phyloP scores from a whole-genome alignment of 305 asterid species.

The Fraxinus floribunda region DNA sequence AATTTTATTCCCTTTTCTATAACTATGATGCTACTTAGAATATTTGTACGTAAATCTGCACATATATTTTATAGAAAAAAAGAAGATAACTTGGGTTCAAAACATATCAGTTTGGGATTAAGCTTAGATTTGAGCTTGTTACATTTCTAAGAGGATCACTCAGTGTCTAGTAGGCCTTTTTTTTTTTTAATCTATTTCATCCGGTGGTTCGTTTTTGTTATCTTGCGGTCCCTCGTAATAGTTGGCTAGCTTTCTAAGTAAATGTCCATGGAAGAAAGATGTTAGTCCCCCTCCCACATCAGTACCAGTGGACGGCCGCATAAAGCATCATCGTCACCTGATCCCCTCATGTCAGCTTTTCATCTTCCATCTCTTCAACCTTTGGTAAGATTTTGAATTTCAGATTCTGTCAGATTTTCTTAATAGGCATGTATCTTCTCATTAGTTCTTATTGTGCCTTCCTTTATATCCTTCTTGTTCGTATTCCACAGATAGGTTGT shows the following conservation, averaged over 20 bases:
- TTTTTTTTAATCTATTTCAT: constrained; percentile 10
- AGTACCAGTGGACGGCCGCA: constrained; percentile 58
- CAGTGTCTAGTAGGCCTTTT: neutral
- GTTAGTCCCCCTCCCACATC: constrained; percentile 50
- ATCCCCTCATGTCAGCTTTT: constrained; percentile 34
- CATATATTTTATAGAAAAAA: neutral
- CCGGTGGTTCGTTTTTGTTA: constrained; percentile 10
- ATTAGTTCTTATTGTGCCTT: constrained; percentile 15
- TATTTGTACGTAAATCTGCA: neutral
- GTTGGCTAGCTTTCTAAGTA: constrained; percentile 16
- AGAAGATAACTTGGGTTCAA: neutral
- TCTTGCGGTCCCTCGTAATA: constrained; percentile 16
- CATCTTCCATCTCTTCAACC: constrained; percentile 32
- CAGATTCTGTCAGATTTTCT: constrained; percentile 25
- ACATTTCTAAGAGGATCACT: constrained; percentile 2
- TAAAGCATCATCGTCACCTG: constrained; percentile 38
- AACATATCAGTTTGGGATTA: constrained; percentile 15
- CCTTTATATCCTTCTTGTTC: constrained; percentile 14
- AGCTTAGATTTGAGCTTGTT: neutral
- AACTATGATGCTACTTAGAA: neutral
- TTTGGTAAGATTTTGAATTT: constrained; percentile 36
- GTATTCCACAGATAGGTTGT: constrained; percentile 12
- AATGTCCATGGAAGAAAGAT: constrained; percentile 39
- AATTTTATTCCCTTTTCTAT: neutral
- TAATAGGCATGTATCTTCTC: constrained; percentile 15